These are phyloP conservation scores for Vickermania spadyakhi DNA, from an alignment of 208 protist species.

Conservation along the genomic window DNA sequence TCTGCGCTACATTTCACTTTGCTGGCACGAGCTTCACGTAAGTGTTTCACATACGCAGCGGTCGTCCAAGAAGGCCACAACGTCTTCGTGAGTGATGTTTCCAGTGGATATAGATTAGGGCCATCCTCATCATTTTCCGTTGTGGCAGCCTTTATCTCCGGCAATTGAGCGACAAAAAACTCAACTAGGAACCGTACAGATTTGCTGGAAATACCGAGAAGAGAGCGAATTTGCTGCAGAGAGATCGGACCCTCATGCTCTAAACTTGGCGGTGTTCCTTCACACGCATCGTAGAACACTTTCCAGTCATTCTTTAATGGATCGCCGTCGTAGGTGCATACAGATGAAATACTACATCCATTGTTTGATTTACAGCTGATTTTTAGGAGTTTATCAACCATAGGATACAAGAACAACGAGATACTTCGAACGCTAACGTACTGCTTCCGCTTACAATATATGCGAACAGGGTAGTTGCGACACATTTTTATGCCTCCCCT, in stretches of 20 bases:
- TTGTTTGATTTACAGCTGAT: too few species aligned
- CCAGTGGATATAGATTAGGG: neutral
- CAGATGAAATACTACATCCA: too few species aligned
- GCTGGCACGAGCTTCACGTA: neutral
- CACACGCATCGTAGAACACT: neutral
- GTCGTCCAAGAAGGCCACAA: neutral
- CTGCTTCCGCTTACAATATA: slow-evolving; percentile 14
- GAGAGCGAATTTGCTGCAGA: neutral
- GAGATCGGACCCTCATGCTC: slow-evolving; percentile 7
- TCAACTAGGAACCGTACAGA: neutral
- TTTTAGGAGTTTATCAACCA: slow-evolving; percentile 2
- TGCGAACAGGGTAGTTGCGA: neutral
- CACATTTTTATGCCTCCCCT: neutral
- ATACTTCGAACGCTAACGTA: slow-evolving; percentile 8
- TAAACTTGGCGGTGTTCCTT: slow-evolving; percentile 2
- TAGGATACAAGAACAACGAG: slow-evolving; percentile 6
- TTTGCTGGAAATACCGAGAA: slow-evolving; percentile 2
- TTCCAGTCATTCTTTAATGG: neutral
- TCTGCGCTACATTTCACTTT: neutral
- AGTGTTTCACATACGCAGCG: neutral
- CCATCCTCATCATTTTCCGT: neutral
- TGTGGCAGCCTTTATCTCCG: neutral
- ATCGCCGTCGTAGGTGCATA: too few species aligned
- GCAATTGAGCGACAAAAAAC: slow-evolving; percentile 8
- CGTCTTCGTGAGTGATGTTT: neutral